Percentiles rank a stretch among this genome's conserved stretches.
phyloP scores from a whole-genome alignment of 345 rosid genomes.

The Streptanthus diversifolius region DNA sequence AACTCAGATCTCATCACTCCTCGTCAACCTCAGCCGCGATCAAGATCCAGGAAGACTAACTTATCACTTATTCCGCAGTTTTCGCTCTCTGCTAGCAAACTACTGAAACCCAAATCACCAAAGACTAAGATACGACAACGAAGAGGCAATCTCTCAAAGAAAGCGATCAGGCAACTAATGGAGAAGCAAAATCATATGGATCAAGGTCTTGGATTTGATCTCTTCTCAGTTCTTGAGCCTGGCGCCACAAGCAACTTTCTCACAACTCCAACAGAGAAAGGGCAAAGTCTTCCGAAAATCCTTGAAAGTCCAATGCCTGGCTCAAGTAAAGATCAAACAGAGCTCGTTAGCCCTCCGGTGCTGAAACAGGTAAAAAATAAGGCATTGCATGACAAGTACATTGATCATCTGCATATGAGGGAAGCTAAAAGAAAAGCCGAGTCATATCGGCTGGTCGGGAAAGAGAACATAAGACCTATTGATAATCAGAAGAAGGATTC shows the following conservation, averaged over 20 bases:
- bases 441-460: conserved; percentile 27
- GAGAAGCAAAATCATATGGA: conserved; percentile 50
- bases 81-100: conserved; percentile 68
- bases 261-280: conserved; percentile 53
- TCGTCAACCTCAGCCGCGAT: conserved; percentile 49
- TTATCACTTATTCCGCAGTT: conserved; percentile 43
- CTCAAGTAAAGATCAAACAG: conserved; percentile 25
- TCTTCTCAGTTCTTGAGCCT: conserved; percentile 75
- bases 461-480: conserved; percentile 42
- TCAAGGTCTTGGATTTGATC: conserved; percentile 50
- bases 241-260: conserved; percentile 22
- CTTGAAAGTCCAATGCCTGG: conserved; percentile 38
- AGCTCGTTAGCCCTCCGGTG: conserved; percentile 57
- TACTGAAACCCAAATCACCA: conserved; percentile 44
- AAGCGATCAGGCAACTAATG: conserved; percentile 53
- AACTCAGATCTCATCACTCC: conserved; percentile 62
- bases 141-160: conserved; percentile 45
- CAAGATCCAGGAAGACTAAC: conserved; percentile 44
- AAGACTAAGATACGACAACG: conserved; percentile 38
- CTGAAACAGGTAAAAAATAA: conserved; percentile 61
- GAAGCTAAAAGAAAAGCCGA: conserved; percentile 73
- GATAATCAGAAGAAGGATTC: conserved; percentile 36
- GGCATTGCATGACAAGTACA: conserved; percentile 76
- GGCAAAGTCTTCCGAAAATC: conserved; percentile 40
- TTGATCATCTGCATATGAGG: conserved; percentile 64